Evolutionary conservation across 192 early-diverging fungal species (phyloP), one percentile per base, ranked within the genome.

Genomic region (Linderina pennispora): DNA sequence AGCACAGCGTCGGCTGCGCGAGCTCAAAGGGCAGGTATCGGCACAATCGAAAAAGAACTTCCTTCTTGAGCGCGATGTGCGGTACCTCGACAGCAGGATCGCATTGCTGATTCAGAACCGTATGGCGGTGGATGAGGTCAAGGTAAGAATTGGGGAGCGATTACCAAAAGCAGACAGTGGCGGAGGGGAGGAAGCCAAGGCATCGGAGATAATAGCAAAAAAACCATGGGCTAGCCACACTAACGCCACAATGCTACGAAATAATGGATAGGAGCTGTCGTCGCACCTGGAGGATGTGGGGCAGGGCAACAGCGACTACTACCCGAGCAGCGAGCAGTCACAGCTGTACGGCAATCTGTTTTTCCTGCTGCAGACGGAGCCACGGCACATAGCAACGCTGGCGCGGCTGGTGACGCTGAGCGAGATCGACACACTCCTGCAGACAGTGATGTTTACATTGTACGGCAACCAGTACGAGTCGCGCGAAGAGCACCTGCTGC

Each of bases 391-490:
- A 49, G 93, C 93, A 15, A 78, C 77, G 26, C 72, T 98, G 31
- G 83, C 89, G 21, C 81, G 90, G 19, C 54, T 90, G 28, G 89
- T 93, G 25, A 89, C 79, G 28, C 70, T 94, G 23, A 67, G 85
- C 35, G 92, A 98, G 65, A 93, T 98, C 40, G 93, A 98, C 52
- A 86, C 93, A 2, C 77, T 96, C 31, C 58, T 98, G 34, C 92
- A 96, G 53, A 93, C 88, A 0, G 89, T 96, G 48, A 96, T 98
- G 92, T 94, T 94, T 50, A 92, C 92, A 1, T 56, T 98, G 33
- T 98, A 90, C 48, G 92, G 92, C 28, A 94, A 96, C 69, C 93
- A 96, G 67, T 96, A 92, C 66, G 93, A 98, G 60, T 84, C 85
- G 25, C 83, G 92, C 40, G 93, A 98, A 77, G 94, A 98, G 74